Base-by-base conservation (phyloP, 352 stramenopile species). In the Phytophthora megakarya region DNA sequence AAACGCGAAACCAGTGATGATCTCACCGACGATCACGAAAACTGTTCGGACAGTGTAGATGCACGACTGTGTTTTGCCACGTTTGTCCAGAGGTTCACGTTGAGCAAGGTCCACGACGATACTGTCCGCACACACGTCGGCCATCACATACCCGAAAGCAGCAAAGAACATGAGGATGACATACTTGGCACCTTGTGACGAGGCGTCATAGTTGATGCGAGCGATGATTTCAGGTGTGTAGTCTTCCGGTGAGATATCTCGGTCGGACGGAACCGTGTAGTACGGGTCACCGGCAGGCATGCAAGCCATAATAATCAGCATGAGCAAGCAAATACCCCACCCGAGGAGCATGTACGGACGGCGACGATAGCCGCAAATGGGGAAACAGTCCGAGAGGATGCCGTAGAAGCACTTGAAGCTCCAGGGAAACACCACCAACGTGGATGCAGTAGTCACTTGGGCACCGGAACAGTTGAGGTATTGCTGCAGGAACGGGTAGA, bases 351-450 rank as follows among this genome's bases (percentile, higher is more conserved):
- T 73, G 33, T 58, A 73, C 12, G 65, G 65, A 12, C 54, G 46
- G 35, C 65, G 65, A 38, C 65, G 65, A 22, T 69, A 69, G 26
- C 65, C 65, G 15, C 53, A 70, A 9, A 94, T 79, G 7, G 85
- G 87, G 21, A 86, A 73, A 43, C 84, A 94, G 65, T 94, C 87
- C 9, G 73, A 73, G 10, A 73, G 32, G 15, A 60, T 56, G 15
- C 59, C 64, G 45, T 68, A 72, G 39, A 72, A 70, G 16, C 85
- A 75, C 61, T 92, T 93, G 62, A 90, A 90, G 6, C 56, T 79
- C 81, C 82, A 94, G 5, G 78, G 81, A 10, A 91, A 58, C 43
- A 76, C 73, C 0, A 91, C 63, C 15, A 91, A 43, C 3, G 60
- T 61, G 2, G 15, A 18, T 3, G 77, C 77, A 33, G 69, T 50